Conservation (phyloP, 208 protist genomes). For the Leishmania turanica region DNA sequence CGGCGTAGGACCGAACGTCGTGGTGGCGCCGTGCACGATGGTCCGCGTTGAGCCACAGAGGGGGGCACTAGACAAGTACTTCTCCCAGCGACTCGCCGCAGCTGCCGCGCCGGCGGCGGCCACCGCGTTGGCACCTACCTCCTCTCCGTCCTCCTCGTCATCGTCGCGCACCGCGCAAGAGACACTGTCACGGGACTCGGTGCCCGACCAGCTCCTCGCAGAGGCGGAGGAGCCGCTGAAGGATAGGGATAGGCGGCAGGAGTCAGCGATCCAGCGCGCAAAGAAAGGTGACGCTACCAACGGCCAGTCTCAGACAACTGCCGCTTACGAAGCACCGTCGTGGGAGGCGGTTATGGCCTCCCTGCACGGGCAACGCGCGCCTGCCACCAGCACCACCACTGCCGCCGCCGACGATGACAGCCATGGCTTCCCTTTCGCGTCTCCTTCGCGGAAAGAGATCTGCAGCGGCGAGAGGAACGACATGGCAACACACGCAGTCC, state of each 20-base stretch:
- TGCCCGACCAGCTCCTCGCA: neutral
- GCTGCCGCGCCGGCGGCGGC: neutral
- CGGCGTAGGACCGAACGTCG: constrained; percentile 18
- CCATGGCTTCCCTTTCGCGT: neutral
- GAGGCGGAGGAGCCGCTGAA: neutral
- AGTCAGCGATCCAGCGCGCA: neutral
- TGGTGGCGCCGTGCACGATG: constrained; percentile 64
- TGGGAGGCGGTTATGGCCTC: constrained; percentile 36
- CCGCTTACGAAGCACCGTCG: constrained; percentile 17
- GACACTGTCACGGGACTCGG: neutral
- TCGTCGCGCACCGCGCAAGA: neutral
- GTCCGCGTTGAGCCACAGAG: constrained; percentile 80
- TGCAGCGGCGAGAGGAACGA: neutral
- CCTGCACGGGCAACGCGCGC: neutral
- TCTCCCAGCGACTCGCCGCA: constrained; percentile 33
- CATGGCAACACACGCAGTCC: neutral
- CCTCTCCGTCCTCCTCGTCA: neutral
- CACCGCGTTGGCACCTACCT: neutral
- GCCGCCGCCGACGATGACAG: too few species aligned
- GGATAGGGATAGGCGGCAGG: neutral
- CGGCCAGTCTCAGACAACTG: neutral
- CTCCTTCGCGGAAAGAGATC: neutral
- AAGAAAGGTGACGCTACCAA: neutral
- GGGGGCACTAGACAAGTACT: constrained; percentile 76
- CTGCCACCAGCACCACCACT: neutral